Evolutionary conservation across 495 filamentous ascomycete genomes (phyloP).

Genomic region (Aspergillus bertholletiae): DNA sequence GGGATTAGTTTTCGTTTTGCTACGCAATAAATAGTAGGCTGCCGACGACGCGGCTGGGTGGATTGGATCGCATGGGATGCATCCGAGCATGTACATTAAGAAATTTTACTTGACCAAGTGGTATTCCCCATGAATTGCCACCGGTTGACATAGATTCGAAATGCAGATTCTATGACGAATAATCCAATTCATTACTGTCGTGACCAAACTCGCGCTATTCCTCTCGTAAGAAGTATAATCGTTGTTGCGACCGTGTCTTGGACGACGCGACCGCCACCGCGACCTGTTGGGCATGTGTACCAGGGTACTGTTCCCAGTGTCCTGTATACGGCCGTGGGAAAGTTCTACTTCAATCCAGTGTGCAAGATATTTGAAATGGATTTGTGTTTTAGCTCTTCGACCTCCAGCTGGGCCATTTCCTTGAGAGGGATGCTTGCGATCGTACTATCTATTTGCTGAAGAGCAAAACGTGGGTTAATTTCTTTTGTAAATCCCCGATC

Average conservation of each 20-base stretch:
- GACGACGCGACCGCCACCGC: too few relatives aligned
- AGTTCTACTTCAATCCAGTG: too few relatives aligned
- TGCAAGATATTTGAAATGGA: too few relatives aligned
- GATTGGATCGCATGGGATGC: conserved; percentile 34
- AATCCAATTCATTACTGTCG: conserved; percentile 12
- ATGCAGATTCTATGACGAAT: conserved; percentile 24
- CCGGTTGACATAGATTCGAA: conserved; percentile 41
- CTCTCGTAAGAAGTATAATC: not conserved
- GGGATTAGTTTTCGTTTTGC: conserved; percentile 36
- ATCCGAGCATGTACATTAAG: conserved; percentile 43
- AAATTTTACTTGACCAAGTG: conserved; percentile 22
- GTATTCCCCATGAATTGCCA: conserved; percentile 32
- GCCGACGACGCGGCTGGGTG: conserved; percentile 27
- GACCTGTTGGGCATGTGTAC: too few relatives aligned
- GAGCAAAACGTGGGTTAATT: too few relatives aligned
- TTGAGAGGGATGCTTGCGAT: too few relatives aligned
- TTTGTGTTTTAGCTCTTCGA: too few relatives aligned
- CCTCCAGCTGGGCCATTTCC: too few relatives aligned
- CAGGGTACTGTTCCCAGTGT: too few relatives aligned
- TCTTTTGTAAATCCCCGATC: too few relatives aligned
- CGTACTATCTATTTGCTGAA: too few relatives aligned
- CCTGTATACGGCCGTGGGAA: too few relatives aligned
- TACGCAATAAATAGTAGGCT: conserved; percentile 37
- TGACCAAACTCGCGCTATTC: not conserved
- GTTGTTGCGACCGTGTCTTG: not conserved